These are phyloP conservation scores for Arabidopsis suecica DNA, from an alignment of 345 rosid species.

Conservation along the genomic window DNA sequence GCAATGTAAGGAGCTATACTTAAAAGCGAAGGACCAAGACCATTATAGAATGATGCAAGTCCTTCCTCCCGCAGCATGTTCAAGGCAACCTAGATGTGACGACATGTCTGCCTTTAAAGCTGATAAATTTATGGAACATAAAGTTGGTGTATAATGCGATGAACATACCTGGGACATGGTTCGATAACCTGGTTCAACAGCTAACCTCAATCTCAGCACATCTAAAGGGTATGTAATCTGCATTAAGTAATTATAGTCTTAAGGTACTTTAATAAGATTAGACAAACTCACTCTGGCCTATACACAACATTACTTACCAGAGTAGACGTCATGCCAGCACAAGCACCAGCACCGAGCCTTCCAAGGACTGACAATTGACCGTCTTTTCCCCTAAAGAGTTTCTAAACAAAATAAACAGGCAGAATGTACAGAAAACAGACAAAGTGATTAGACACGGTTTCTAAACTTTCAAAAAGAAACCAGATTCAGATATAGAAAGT, in stretches of 20 bases:
- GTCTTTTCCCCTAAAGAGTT: constrained; percentile 79
- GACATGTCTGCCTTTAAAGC: neutral
- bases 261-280: neutral
- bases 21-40: constrained; percentile 89
- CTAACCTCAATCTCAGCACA: constrained; percentile 84
- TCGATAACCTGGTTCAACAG: constrained; percentile 86
- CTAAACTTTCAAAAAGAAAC: constrained; percentile 19
- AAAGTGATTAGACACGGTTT: neutral
- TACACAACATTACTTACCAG: constrained; percentile 59
- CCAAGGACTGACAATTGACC: constrained; percentile 83
- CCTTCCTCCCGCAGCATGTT: constrained; percentile 95
- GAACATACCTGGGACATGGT: constrained; percentile 78
- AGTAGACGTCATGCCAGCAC: constrained; percentile 99
- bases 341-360: constrained; percentile 97
- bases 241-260: neutral
- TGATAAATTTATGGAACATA: neutral
- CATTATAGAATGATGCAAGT: constrained; percentile 73
- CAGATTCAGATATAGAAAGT: constrained; percentile 1
- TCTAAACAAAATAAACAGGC: constrained; percentile 52
- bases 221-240: constrained; percentile 91
- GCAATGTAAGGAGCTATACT: constrained; percentile 97
- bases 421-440: constrained; percentile 22
- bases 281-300: constrained; percentile 17
- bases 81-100: constrained; percentile 64
- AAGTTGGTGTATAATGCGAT: constrained; percentile 2